These are phyloP conservation scores for Comarum palustre DNA, from an alignment of 306 rosid genomes.

Conservation along the genomic window DNA sequence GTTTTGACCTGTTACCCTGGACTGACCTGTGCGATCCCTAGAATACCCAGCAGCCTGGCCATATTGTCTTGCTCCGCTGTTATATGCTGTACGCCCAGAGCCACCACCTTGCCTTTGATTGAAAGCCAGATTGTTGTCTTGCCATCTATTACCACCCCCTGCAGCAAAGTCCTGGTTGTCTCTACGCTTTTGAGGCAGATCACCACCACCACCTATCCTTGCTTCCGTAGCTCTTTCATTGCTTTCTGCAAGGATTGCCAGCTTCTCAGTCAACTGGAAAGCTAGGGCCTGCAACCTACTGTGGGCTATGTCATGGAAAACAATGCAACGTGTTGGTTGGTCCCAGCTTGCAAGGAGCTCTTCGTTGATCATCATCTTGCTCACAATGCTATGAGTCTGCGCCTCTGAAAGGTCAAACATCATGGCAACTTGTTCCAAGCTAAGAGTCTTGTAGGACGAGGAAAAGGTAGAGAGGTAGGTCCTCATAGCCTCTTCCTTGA, in stretches of 20 bases:
- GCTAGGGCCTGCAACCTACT: conserved; percentile 72
- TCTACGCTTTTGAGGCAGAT: conserved; percentile 74
- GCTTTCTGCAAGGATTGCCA: conserved; percentile 76
- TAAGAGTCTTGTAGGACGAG: conserved; percentile 73
- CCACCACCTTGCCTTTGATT: conserved; percentile 68
- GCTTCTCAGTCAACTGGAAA: conserved; percentile 79
- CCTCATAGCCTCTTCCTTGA: conserved; percentile 90
- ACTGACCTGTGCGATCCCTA: conserved; percentile 24
- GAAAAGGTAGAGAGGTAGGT: conserved; percentile 84
- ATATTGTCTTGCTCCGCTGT: conserved; percentile 30
- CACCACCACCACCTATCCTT: conserved; percentile 85
- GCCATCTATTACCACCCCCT: conserved; percentile 71
- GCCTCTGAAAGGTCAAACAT: conserved; percentile 69
- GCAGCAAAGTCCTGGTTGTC: conserved; percentile 75
- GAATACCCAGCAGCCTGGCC: conserved; percentile 32
- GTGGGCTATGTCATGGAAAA: conserved; percentile 46
- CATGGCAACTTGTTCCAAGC: conserved; percentile 63
- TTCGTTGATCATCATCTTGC: conserved; percentile 92
- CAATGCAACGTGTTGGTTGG: conserved; percentile 42
- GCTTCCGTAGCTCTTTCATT: conserved; percentile 92
- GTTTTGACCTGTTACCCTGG: conserved; percentile 49
- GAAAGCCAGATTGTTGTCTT: conserved; percentile 49
- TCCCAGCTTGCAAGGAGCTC: conserved; percentile 74
- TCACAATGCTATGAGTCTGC: conserved; percentile 61
- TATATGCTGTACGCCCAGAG: conserved; percentile 57